phyloP scores from a whole-genome alignment of 139 green algal genomes.

The Closterium sp. region DNA sequence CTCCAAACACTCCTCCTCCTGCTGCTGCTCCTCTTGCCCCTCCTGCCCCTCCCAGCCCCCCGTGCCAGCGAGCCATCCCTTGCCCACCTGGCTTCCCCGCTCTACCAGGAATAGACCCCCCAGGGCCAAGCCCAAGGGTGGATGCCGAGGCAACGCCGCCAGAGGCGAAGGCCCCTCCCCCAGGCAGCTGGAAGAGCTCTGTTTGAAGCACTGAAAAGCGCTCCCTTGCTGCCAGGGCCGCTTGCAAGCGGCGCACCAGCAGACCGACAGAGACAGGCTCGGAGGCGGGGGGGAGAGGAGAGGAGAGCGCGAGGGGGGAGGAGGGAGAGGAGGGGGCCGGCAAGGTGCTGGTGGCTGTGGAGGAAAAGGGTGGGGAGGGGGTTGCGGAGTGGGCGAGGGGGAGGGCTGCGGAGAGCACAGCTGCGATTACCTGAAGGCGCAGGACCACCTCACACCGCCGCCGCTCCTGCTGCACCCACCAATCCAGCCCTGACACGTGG shows the following conservation, averaged over 20 bases:
- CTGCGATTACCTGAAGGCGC: background rate
- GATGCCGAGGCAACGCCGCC: background rate
- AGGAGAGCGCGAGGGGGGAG: background rate
- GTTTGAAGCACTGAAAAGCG: slow-evolving; percentile 69
- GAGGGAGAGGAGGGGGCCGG: slow-evolving; percentile 14
- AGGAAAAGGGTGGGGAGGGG: slow-evolving; percentile 59
- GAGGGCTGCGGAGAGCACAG: background rate
- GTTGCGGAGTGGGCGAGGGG: background rate
- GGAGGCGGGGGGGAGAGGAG: background rate
- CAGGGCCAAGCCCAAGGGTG: background rate
- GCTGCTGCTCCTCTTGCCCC: slow-evolving; percentile 25
- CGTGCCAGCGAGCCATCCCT: background rate
- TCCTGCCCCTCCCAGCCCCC: background rate
- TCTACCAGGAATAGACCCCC: background rate
- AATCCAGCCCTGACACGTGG: background rate
- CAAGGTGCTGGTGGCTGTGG: slow-evolving; percentile 15
- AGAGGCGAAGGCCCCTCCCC: background rate
- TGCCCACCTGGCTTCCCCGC: background rate
- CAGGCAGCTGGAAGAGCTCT: background rate
- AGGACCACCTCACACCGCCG: slow-evolving; percentile 25
- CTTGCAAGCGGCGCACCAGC: slow-evolving; percentile 79
- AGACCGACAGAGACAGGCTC: background rate
- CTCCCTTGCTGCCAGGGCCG: slow-evolving; percentile 70
- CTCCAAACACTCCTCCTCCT: slow-evolving; percentile 2
- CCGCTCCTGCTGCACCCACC: background rate